Conservation (phyloP, 306 rosid genomes). For the Dalbergia oliveri region DNA sequence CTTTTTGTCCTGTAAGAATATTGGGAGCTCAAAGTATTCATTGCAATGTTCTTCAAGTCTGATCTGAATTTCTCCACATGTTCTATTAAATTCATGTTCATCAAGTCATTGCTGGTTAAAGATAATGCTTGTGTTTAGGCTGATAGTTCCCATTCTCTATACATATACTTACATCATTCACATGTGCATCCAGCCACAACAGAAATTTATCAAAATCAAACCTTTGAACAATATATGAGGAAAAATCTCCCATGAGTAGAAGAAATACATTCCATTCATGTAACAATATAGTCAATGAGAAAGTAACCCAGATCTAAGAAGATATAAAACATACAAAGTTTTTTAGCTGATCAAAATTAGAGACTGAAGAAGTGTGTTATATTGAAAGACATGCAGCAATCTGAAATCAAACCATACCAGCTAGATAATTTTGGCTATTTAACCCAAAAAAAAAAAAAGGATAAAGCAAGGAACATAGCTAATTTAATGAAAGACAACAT, state of each 20-base stretch:
- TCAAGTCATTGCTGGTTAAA: background rate
- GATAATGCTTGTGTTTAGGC: too few relatives aligned
- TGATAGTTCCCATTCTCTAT: too few relatives aligned
- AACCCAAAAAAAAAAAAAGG: constrained; percentile 16
- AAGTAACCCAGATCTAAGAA: constrained; percentile 6
- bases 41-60: constrained; percentile 52
- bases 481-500: constrained; percentile 20
- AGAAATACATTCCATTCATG: background rate
- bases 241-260: background rate
- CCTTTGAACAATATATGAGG: constrained; percentile 11
- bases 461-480: background rate
- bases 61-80: constrained; percentile 71
- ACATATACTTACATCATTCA: background rate
- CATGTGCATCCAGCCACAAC: background rate
- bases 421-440: constrained; percentile 26
- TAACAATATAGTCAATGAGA: background rate
- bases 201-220: constrained; percentile 14
- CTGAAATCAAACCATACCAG: constrained; percentile 32
- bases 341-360: constrained; percentile 23
- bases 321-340: constrained; percentile 11
- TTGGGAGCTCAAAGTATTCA: too few relatives aligned
- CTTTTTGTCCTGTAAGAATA: too few relatives aligned
- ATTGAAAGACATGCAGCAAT: background rate
- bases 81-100: background rate
- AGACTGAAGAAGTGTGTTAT: constrained; percentile 2